Conservation (phyloP, 2,329 filamentous ascomycete species). For the Lasiodiplodia sp. region DNA sequence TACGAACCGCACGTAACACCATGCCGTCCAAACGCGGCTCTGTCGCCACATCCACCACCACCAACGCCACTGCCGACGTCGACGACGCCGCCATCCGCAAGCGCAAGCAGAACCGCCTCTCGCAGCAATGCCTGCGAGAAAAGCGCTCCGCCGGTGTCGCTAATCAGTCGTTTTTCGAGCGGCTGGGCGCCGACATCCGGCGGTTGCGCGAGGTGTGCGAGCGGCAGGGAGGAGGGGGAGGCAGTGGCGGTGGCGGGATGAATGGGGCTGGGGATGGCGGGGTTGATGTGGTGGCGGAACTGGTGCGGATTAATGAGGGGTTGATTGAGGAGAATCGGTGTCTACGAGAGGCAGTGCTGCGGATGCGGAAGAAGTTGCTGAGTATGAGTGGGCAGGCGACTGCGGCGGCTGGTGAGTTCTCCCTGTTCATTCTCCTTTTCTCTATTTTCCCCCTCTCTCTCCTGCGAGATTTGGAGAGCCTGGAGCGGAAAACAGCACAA, state of each 20-base stretch:
- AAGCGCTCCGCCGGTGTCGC: slow-evolving; percentile 15
- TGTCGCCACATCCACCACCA: background rate
- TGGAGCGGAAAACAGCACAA: no score
- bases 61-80: background rate
- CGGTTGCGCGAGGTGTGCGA: slow-evolving; percentile 7
- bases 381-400: slow-evolving; percentile 19
- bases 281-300: background rate
- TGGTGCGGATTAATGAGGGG: slow-evolving; percentile 9
- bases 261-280: background rate
- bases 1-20: background rate
- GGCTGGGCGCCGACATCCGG: background rate
- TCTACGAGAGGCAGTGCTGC: slow-evolving; percentile 14
- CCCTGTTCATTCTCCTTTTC: background rate
- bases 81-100: slow-evolving; percentile 8
- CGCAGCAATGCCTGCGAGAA: slow-evolving; percentile 29
- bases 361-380: slow-evolving; percentile 24
- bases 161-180: background rate
- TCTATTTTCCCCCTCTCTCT: background rate
- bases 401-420: slow-evolving; percentile 20
- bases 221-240: background rate
- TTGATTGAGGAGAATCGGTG: slow-evolving; percentile 24
- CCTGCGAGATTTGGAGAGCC: background rate
- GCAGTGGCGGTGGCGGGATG: background rate
- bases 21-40: background rate
- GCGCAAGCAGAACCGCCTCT: slow-evolving; percentile 29